Conservation (phyloP, 805 yeast genomes). For the Torulaspora gathmanii region DNA sequence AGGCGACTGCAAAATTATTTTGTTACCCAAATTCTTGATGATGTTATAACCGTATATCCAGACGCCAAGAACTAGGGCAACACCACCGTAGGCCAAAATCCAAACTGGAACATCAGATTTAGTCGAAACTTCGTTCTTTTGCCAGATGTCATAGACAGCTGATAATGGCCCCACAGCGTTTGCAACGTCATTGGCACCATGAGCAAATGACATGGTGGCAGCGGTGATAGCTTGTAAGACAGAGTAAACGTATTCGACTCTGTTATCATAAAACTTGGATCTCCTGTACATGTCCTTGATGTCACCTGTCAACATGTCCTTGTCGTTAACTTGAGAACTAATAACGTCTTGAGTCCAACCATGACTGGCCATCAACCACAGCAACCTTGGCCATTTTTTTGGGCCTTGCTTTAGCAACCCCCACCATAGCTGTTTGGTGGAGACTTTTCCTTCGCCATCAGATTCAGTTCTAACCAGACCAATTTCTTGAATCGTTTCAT, state of each 20-base stretch:
- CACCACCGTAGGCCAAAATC: conserved; percentile 66
- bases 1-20: conserved; percentile 70
- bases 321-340: conserved; percentile 39
- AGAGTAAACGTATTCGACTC: conserved; percentile 63
- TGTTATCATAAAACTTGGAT: conserved; percentile 66
- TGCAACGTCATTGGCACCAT: conserved; percentile 75
- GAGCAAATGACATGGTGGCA: conserved; percentile 75
- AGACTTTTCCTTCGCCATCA: conserved; percentile 19
- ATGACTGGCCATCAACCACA: conserved; percentile 48
- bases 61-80: conserved; percentile 58
- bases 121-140: conserved; percentile 39
- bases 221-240: conserved; percentile 69
- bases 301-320: conserved; percentile 43
- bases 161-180: conserved; percentile 75
- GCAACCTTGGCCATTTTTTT: conserved; percentile 48
- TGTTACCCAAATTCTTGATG: conserved; percentile 68
- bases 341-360: conserved; percentile 67
- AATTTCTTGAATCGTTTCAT: conserved; percentile 19
- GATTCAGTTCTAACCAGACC: conserved; percentile 15
- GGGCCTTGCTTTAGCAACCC: conserved; percentile 45
- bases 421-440: conserved; percentile 39
- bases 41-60: conserved; percentile 71
- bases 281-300: conserved; percentile 48
- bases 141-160: conserved; percentile 60
- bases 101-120: conserved; percentile 64